Evolutionary conservation across 441 rosid species (phyloP).

Genomic region (Eruca vesicaria): DNA sequence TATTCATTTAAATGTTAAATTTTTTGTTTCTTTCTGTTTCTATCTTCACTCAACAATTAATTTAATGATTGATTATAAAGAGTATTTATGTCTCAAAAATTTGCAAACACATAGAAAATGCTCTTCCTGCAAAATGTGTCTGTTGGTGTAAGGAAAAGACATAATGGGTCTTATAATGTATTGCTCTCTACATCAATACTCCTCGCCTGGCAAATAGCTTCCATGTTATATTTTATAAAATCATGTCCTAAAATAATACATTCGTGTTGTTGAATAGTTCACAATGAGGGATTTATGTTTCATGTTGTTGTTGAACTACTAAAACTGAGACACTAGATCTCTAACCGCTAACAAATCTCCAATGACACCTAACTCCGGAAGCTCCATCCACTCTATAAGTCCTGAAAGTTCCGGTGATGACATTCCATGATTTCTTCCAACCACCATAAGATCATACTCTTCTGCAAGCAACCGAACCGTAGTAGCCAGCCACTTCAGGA

Average conservation of each 20-base stretch:
- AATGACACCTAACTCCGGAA: constrained; percentile 46
- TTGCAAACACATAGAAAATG: no score
- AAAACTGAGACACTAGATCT: constrained; percentile 18
- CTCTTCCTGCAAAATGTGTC: no score
- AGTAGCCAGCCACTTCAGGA: constrained; percentile 24
- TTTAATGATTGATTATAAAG: no score
- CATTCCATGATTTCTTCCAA: constrained; percentile 33
- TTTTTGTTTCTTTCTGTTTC: no score
- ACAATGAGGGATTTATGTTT: not conserved
- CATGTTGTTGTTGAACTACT: constrained; percentile 31
- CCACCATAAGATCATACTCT: constrained; percentile 35
- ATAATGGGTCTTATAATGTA: no score
- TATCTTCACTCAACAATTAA: no score
- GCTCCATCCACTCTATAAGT: constrained; percentile 37
- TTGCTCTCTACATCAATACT: no score
- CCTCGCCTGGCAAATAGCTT: not conserved
- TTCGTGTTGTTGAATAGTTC: not conserved
- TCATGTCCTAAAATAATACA: not conserved
- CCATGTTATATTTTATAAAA: not conserved
- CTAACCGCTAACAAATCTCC: constrained; percentile 42
- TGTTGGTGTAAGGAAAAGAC: no score
- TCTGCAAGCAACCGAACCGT: constrained; percentile 9
- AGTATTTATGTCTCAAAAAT: no score
- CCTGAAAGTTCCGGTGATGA: constrained; percentile 28
- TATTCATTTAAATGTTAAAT: no score